Base-by-base conservation (phyloP, 2,329 filamentous ascomycete genomes). In the Chrysoporthe deuterocubensis region DNA sequence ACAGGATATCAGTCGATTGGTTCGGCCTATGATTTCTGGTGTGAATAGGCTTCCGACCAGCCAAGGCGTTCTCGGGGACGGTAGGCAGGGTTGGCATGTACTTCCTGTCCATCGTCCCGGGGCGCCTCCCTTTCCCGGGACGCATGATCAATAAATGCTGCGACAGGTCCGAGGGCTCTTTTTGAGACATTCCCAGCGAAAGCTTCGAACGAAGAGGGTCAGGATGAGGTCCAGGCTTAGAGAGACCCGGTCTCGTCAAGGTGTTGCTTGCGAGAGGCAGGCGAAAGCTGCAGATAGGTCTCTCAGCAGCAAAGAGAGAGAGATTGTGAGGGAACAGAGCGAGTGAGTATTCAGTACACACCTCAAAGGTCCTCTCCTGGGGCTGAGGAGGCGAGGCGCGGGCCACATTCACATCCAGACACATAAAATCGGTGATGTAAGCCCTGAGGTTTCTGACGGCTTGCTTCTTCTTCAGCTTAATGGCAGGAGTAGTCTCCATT, bases 401-500 rank as follows among this genome's bases (percentile, higher is more conserved):
- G 42, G 46, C n/a, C 37, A 40, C 57, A 5, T 26, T 37, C 32
- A 66, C 43, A n/a, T 48, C 46, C 8, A 43, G 18, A 14, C 21
- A 16, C 34, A 58, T 18, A 3, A 54, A 21, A 18, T n/a, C 34
- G n/a, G 52, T 14, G 14, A 62, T 18, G 14, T 26, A 46, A 40
- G n/a, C 44, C 44, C 57, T 21, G 40, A 68, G 37, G 37, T 58
- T 21, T 57, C 58, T 44, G 9, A 50, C 13, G 8, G 58, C 32
- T 11, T 26, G 48, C 43, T 62, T 68, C 43, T 48, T 66, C 32
- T 21, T 62, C 42, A 68, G 18, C 37, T 66, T 62, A 26, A 26
- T 26, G 3, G 42, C 63, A 21, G 43, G 63, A 3, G 40, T 54
- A 21, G 26, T 46, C 4, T 42, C 52, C 21, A 44, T 16, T 44